Percentiles rank a stretch among this genome's conserved stretches.
Evolutionary conservation across 257 asterid genomes (phyloP).

Genomic region (Salvia rosmarinus): DNA sequence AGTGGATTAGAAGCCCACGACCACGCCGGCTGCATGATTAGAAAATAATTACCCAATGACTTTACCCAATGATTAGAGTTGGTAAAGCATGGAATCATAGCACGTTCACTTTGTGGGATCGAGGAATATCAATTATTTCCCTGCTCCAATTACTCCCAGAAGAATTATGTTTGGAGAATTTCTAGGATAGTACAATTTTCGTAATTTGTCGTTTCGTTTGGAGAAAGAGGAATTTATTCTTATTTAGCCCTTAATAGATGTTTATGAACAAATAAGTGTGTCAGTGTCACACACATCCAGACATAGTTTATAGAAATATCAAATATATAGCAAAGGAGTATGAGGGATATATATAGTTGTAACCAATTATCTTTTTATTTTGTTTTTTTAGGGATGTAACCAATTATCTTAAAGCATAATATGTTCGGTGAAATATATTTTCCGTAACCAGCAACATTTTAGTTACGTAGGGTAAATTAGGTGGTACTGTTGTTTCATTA

Average conservation of each 20-base stretch:
- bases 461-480: no score
- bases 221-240: neutral
- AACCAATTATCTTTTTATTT: no score
- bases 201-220: neutral
- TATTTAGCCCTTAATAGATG: neutral
- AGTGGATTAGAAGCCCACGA: slow-evolving; percentile 42
- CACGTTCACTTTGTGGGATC: slow-evolving; percentile 41
- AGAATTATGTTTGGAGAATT: slow-evolving; percentile 8
- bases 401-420: no score
- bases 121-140: slow-evolving; percentile 38
- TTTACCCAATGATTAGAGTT: slow-evolving; percentile 45
- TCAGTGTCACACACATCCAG: no score
- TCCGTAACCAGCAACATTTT: no score
- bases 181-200: slow-evolving; percentile 11
- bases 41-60: neutral
- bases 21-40: slow-evolving; percentile 29
- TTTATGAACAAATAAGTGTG: no score
- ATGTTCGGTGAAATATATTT: no score
- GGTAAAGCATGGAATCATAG: slow-evolving; percentile 48
- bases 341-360: no score
- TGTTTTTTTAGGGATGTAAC: no score
- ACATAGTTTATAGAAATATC: no score
- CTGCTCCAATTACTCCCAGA: slow-evolving; percentile 15
- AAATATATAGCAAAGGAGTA: no score
- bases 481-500: no score